Conservation (phyloP, 2,329 filamentous ascomycete species). For the Rhexocercosporidium sp. region DNA sequence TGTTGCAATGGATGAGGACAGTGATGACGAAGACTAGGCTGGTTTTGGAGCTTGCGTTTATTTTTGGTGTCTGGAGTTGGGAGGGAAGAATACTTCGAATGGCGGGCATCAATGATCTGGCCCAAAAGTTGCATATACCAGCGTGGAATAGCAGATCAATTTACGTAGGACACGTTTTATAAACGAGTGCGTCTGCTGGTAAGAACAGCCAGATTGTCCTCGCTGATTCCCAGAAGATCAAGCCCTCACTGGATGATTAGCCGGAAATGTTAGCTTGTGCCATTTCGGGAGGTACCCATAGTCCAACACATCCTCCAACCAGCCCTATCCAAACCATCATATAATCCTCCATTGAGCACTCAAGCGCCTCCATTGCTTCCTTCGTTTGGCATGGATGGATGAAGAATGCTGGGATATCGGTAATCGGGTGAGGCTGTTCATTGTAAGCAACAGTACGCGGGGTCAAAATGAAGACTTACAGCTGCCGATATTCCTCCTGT, state of each 20-base stretch:
- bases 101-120: slow-evolving; percentile 9
- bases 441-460: neutral
- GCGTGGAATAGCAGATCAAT: neutral
- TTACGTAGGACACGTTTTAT: neutral
- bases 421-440: slow-evolving; percentile 69
- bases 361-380: slow-evolving; percentile 74
- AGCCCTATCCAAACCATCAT: slow-evolving; percentile 89
- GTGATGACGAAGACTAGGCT: slow-evolving; percentile 40
- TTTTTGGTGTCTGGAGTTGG: slow-evolving; percentile 35
- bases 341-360: slow-evolving; percentile 69
- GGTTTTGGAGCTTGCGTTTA: slow-evolving; percentile 15
- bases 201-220: neutral
- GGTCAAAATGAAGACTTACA: slow-evolving; percentile 58
- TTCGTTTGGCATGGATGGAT: slow-evolving; percentile 91
- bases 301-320: slow-evolving; percentile 78
- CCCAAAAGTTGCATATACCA: slow-evolving; percentile 21
- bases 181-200: too few species aligned
- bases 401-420: slow-evolving; percentile 81
- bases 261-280: slow-evolving; percentile 39
- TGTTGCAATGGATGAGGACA: slow-evolving; percentile 58
- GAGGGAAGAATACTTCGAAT: slow-evolving; percentile 11
- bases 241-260: neutral
- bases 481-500: slow-evolving; percentile 78
- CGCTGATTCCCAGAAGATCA: neutral
- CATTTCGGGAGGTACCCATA: slow-evolving; percentile 78